Base-by-base conservation (phyloP, 805 yeast species). In the Kodamaea kaohsiungensis region DNA sequence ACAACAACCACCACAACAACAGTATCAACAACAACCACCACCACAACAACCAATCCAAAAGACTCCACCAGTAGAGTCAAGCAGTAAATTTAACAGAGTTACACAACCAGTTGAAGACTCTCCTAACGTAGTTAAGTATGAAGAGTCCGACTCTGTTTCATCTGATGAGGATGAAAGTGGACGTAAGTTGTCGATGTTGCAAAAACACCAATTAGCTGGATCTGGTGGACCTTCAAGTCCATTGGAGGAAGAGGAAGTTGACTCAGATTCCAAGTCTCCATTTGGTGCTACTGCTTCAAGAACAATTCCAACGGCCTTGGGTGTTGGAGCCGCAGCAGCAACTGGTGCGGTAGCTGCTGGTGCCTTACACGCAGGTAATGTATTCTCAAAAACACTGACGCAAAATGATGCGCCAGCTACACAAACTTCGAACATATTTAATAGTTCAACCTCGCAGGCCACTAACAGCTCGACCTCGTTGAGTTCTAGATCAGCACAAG, bases 51-150 rank as follows among this genome's bases (percentile, higher is more conserved):
- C 33, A 19, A 9, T 37, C 22, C 47, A 33, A 16, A 43, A 39
- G 18, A 30, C 51, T 25, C 46, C 46, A 33, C 42, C 33, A 7
- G 37, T 60, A 35, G 72, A 71, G 48, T 64, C 71, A 3, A 65
- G 63, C 46, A 58, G 68, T 47, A 54, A 52, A 33, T 38, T 42
- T 9, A 16, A 47, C 16, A 40, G 45, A 40, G 45, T 5, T 8
- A 30, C 45, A 3, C 45, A 16, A 10, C 48, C 25, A 22, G 25
- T 49, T 37, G 49, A 52, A 9, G 73, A 64, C 7, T 66, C 71
- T 17, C 76, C 79, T 12, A 75, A 75, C 56, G 67, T 74, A 7
- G 70, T 71, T 9, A 71, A 65, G 51, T 72, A 72, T 55, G 56
- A 58, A n/a, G 45, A 40, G 25, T 33, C 59, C n/a, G 62, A 68